Evolutionary conservation across 768 basidiomycete genomes (phyloP), one percentile per base, ranked within the genome.

Genomic region (Phlebiopsis gigantea): DNA sequence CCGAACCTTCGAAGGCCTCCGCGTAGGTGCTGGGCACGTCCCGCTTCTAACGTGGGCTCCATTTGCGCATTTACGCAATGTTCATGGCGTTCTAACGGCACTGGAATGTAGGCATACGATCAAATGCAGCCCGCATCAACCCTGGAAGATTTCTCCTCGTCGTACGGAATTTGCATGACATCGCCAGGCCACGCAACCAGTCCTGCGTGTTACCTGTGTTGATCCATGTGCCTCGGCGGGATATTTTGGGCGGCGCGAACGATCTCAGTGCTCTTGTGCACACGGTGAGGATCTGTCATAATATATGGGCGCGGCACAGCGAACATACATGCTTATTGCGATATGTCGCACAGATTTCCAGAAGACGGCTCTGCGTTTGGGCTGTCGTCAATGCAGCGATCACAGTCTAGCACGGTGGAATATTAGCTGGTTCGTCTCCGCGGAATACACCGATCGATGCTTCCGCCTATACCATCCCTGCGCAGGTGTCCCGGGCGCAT

Each of bases 381-480:
- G 72, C 87, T 10, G 85, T 82, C 0, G 75, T 81, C 0, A 87
- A 91, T 61, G 85, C 87, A 2, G 75, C 84, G 45, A 66, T 86
- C n/a, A 88, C 89, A 12, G 75, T 90, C 2, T 85, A 82, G n/a
- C n/a, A n/a, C 55, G 87, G 85, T 1, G 87, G 86, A 1, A 81
- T 89, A 26, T 73, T 90, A 7, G 84, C 86, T 34, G 87, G 88
- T 77, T 62, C 59, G 66, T 58, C 17, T 24, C 43, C 15, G 25
- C 52, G n/a, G n/a, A n/a, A n/a, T n/a, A n/a, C n/a, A n/a, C 8
- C 45, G 22, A 8, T n/a, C 17, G 17, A 8, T 8, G 8, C 9
- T 21, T 10, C 8, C 45, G 8, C n/a, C n/a, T n/a, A n/a, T n/a
- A n/a, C n/a, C n/a, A n/a, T 2, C 1, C 28, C 47, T 3, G 44